Percentiles rank a stretch among this genome's conserved stretches.
These are phyloP conservation scores for Guadua angustifolia DNA, from an alignment of 176 grass and related monocot species.

Conservation along the genomic window DNA sequence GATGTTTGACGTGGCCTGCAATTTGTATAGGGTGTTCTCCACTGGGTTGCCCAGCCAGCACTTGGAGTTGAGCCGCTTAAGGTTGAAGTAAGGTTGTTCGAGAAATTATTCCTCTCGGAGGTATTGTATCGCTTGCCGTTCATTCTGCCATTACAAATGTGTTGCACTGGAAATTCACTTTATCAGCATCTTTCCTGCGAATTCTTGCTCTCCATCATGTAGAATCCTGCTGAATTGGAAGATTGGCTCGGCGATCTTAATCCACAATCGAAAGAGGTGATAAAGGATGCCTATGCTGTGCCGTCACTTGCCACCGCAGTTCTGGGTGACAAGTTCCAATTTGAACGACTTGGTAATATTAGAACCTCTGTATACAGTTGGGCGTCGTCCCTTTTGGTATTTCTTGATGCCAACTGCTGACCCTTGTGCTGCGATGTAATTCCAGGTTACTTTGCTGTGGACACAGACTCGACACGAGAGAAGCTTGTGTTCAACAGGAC, in stretches of 20 bases:
- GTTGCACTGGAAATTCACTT: constrained; percentile 20
- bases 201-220: constrained; percentile 40
- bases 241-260: constrained; percentile 89
- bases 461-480: constrained; percentile 58
- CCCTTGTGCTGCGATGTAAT: not conserved
- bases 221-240: constrained; percentile 90
- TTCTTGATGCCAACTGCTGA: constrained; percentile 36
- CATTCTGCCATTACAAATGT: constrained; percentile 7
- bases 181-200: not conserved
- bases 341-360: constrained; percentile 87
- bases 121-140: constrained; percentile 42
- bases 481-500: constrained; percentile 92
- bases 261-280: constrained; percentile 83
- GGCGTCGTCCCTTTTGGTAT: not conserved
- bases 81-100: constrained; percentile 89
- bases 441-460: constrained; percentile 87
- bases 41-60: constrained; percentile 88
- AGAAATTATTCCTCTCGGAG: constrained; percentile 87
- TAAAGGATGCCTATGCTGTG: constrained; percentile 73
- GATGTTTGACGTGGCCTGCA: constrained; percentile 29
- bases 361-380: not conserved
- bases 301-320: constrained; percentile 63
- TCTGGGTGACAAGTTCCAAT: constrained; percentile 86
- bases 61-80: constrained; percentile 84
- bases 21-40: constrained; percentile 81